Evolutionary conservation across 2,329 filamentous ascomycete species (phyloP), one percentile per base, ranked within the genome.

Genomic region (Ophiostoma perfectum): DNA sequence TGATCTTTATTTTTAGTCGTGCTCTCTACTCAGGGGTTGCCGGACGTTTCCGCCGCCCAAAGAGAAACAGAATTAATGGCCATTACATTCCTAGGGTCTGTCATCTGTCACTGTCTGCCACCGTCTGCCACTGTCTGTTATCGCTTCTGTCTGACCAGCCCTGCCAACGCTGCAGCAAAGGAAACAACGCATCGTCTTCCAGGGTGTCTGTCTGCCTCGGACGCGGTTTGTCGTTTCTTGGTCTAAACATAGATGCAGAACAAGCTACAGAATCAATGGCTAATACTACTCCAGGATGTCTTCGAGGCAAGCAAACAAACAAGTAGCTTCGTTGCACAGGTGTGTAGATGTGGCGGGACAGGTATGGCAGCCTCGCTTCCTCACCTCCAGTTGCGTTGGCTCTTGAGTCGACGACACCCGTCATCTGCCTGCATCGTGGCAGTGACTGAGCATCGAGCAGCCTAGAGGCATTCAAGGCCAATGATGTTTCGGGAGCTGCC

Each of bases 1-100:
- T 55, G 49, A 55, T 55, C 18, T 55, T 55, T 55, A 55, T 55
- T 55, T 60, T 39, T 60, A 18, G 27, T 4, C 55, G 38, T 38
- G 55, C 55, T 18, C 55, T 27, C 27, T 60, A 14, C 27, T 60
- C 55, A 60, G 27, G 55, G 55, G 55, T 2, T 60, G 27, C 38
- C 55, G 36, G 27, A 60, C 55, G 18, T 39, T 27, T 55, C 49
- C 27, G 18, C 6, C 11, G 49, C 18, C 49, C 4, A 45, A 45
- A 45, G 42, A 45, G 42, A 45, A 12, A 12, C 45, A 49, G 4
- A 49, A 16, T 16, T 49, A 27, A 27, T 27, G 27, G 27, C 27
- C 27, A 27, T 27, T 27, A 27, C 27, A 27, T 27, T 27, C 27
- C 27, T 27, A 27, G 27, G 27, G 27, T 27, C 27, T 27, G 27